Evolutionary conservation across 345 rosid species (phyloP).

Genomic region (Acer saccharum): DNA sequence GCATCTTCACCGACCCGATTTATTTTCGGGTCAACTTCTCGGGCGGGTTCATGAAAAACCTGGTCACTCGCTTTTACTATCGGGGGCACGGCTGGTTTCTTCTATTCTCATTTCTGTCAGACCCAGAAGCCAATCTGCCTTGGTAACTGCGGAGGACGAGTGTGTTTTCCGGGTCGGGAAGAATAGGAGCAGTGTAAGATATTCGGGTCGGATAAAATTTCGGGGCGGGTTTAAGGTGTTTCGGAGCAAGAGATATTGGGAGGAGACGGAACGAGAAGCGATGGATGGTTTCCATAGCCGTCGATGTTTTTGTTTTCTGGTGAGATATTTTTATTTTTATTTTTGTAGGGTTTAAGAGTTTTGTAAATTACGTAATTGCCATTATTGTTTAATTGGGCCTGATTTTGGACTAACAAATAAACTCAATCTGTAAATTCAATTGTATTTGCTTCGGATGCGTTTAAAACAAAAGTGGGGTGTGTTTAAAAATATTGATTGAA

Average conservation of each 20-base stretch:
- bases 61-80: conserved; percentile 89
- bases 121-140: conserved; percentile 93
- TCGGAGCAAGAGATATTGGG: conserved; percentile 38
- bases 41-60: conserved; percentile 81
- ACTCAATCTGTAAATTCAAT: background rate
- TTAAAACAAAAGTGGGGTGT: too few species aligned
- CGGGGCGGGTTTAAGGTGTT: conserved; percentile 27
- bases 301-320: background rate
- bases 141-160: conserved; percentile 44
- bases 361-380: background rate
- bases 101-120: conserved; percentile 48
- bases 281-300: conserved; percentile 55
- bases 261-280: conserved; percentile 54
- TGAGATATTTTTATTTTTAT: background rate
- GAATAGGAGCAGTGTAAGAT: background rate
- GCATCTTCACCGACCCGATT: conserved; percentile 75
- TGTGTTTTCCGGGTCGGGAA: conserved; percentile 27
- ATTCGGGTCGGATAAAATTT: conserved; percentile 19
- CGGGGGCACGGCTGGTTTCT: conserved; percentile 56
- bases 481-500: too few species aligned
- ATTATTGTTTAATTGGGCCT: background rate
- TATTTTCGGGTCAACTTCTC: conserved; percentile 72
- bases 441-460: background rate
- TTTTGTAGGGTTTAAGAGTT: background rate
- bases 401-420: background rate